Conservation (phyloP, 768 basidiomycete species). For the Inosperma sp. region DNA sequence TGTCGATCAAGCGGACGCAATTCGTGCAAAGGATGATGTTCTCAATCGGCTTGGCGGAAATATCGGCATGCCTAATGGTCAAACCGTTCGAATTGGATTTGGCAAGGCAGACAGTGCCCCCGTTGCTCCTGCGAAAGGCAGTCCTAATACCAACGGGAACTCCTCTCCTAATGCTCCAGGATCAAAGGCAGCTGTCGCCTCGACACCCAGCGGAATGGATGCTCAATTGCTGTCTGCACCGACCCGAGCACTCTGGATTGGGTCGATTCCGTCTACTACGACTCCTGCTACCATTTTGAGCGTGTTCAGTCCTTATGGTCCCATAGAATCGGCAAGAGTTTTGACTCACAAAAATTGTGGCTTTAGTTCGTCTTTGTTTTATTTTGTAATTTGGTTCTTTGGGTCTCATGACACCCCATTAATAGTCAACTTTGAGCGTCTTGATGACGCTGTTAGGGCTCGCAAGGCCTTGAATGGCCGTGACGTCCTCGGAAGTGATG, state of each 20-base stretch:
- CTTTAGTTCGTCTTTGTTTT: conserved; percentile 53
- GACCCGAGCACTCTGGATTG: conserved; percentile 96
- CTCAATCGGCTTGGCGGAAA: conserved; percentile 92
- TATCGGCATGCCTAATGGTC: conserved; percentile 91
- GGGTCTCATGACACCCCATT: conserved; percentile 7
- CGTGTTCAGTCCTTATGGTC: conserved; percentile 95
- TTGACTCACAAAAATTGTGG: conserved; percentile 97
- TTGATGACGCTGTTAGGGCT: conserved; percentile 95
- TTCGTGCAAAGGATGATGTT: conserved; percentile 96
- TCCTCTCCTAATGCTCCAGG: conserved; percentile 53
- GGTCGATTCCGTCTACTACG: conserved; percentile 92
- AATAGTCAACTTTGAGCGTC: conserved; percentile 91
- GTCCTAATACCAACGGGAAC: conserved; percentile 57
- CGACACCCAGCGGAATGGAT: conserved; percentile 64
- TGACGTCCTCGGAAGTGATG: conserved; percentile 93
- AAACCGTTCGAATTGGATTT: conserved; percentile 95
- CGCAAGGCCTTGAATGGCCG: conserved; percentile 94
- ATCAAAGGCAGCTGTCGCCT: conserved; percentile 39
- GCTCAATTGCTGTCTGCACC: conserved; percentile 87
- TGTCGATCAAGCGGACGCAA: conserved; percentile 92
- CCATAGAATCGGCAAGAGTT: conserved; percentile 94
- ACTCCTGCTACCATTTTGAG: conserved; percentile 92
- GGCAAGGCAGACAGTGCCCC: conserved; percentile 98
- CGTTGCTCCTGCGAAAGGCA: conserved; percentile 79
- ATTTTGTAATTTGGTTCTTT: background rate